Percentiles rank a stretch among this genome's conserved stretches.
Evolutionary conservation across 2,329 filamentous ascomycete species (phyloP).

Genomic region (Helminthosporium solani): DNA sequence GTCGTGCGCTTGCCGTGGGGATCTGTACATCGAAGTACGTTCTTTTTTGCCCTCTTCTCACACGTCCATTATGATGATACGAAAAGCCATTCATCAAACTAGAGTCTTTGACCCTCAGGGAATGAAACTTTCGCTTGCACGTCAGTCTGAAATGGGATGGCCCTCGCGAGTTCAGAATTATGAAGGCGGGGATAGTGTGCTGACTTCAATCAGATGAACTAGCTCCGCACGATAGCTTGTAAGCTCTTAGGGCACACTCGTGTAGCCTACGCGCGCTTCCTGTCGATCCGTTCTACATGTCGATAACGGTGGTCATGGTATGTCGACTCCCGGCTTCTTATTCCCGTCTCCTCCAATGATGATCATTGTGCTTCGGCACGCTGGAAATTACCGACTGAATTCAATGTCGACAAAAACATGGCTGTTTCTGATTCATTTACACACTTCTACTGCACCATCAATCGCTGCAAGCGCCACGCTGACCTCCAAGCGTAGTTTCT

Average conservation of each 20-base stretch:
- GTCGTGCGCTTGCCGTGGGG: conserved; percentile 1
- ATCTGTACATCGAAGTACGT: conserved; percentile 11
- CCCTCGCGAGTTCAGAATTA: not conserved
- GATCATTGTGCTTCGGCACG: conserved; percentile 45
- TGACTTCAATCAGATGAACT: conserved; percentile 15
- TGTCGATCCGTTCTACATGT: not conserved
- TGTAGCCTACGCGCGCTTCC: not conserved
- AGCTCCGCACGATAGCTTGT: not conserved
- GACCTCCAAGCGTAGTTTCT: conserved; percentile 6
- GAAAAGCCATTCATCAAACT: conserved; percentile 47
- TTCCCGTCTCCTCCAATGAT: conserved; percentile 31
- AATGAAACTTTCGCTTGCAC: conserved; percentile 48
- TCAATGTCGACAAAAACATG: conserved; percentile 43
- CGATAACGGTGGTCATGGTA: conserved; percentile 10
- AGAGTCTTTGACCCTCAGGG: conserved; percentile 49
- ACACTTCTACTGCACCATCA: conserved; percentile 6
- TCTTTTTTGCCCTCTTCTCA: conserved; percentile 1
- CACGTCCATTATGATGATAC: conserved; percentile 41
- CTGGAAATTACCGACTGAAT: conserved; percentile 50
- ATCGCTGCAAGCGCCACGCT: conserved; percentile 15
- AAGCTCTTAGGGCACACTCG: not conserved
- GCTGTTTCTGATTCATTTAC: conserved; percentile 43
- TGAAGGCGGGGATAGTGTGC: conserved; percentile 4
- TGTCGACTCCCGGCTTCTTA: conserved; percentile 1
- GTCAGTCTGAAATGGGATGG: conserved; percentile 44